phyloP scores from a whole-genome alignment of 352 stramenopile genomes.

The Thalassiosira delicatula region DNA sequence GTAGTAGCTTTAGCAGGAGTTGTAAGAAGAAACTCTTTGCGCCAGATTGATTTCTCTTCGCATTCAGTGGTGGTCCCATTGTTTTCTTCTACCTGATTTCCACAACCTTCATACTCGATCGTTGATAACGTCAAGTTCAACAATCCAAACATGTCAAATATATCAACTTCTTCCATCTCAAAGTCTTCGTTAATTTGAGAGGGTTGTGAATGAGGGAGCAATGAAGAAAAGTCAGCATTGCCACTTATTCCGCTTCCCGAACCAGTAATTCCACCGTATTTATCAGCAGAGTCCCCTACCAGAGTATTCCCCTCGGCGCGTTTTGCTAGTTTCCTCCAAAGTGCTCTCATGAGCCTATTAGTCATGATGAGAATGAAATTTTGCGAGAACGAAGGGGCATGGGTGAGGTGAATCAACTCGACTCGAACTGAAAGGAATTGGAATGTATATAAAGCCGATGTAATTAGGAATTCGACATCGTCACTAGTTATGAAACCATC shows the following conservation, averaged over 20 bases:
- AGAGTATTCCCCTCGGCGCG: constrained; percentile 65
- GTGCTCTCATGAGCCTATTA: constrained; percentile 72
- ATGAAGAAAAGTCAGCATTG: constrained; percentile 40
- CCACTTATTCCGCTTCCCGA: constrained; percentile 33
- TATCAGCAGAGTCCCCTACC: constrained; percentile 55
- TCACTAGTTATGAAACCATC: background rate
- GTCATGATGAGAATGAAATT: background rate
- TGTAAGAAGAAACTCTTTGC: constrained; percentile 78
- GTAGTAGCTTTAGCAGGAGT: constrained; percentile 47
- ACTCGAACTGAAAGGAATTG: background rate
- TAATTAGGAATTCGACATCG: background rate
- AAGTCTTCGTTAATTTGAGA: constrained; percentile 47
- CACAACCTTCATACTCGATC: constrained; percentile 83
- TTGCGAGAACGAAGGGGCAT: background rate
- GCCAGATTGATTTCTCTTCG: constrained; percentile 71
- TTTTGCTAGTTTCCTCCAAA: constrained; percentile 82
- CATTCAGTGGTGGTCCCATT: constrained; percentile 41
- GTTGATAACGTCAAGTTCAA: constrained; percentile 81
- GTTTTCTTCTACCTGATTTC: constrained; percentile 61
- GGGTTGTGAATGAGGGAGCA: constrained; percentile 15
- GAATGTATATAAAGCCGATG: background rate
- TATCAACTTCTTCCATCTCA: constrained; percentile 60
- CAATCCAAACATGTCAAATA: constrained; percentile 84
- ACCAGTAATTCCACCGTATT: constrained; percentile 73
- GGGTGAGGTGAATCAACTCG: background rate